Evolutionary conservation across 345 rosid genomes (phyloP).

Genomic region (Citrus reticulata): DNA sequence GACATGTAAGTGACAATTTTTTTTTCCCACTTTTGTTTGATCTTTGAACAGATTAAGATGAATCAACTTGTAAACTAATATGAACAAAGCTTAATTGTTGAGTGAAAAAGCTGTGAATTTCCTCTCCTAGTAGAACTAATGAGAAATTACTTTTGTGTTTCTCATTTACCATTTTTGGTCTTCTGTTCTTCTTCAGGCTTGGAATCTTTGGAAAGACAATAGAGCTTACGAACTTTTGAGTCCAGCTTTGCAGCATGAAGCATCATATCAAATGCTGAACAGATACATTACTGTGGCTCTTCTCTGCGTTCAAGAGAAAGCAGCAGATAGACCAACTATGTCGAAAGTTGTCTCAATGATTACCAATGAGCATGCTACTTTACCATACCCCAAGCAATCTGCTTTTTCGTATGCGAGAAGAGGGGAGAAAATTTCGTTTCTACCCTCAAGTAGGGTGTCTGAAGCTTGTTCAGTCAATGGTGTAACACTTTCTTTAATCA

Average conservation of each 20-base stretch:
- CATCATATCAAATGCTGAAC: background rate
- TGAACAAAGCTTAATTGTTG: background rate
- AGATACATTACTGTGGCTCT: conserved; percentile 11
- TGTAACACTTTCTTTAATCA: background rate
- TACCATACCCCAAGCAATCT: conserved; percentile 21
- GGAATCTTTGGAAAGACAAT: background rate
- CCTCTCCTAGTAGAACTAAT: background rate
- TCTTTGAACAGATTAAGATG: background rate
- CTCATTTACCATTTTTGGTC: background rate
- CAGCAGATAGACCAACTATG: conserved; percentile 28
- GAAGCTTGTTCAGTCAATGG: conserved; percentile 1
- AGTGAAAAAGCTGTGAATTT: background rate
- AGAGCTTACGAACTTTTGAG: background rate
- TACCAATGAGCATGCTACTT: background rate
- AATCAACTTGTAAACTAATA: background rate
- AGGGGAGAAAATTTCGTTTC: background rate
- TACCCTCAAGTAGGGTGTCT: background rate
- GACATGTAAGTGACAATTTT: conserved; percentile 16
- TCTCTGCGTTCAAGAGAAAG: conserved; percentile 21
- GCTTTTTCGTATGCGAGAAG: conserved; percentile 15
- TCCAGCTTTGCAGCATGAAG: background rate
- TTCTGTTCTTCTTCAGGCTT: background rate
- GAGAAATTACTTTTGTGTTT: background rate
- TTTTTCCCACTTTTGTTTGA: background rate
- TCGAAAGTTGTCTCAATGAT: conserved; percentile 18